Percentiles rank a stretch among this genome's conserved stretches.
These are phyloP conservation scores for Wickerhamomyces xylosicus DNA, from an alignment of 805 yeast species.

Conservation along the genomic window DNA sequence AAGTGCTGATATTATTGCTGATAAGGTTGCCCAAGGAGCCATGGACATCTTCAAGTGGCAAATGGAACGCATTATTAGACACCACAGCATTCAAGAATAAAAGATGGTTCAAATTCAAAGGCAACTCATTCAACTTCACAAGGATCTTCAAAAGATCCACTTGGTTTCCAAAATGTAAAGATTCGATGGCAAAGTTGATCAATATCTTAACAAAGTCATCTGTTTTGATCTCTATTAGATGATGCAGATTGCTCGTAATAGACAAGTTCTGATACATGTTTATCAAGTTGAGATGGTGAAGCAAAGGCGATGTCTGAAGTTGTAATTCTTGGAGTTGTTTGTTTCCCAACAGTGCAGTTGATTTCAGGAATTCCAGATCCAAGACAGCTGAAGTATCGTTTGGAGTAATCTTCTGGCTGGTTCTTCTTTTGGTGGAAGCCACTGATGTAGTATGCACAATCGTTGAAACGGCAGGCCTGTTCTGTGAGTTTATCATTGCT, in stretches of 20 bases:
- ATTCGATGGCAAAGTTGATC: background rate
- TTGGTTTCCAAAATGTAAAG: background rate
- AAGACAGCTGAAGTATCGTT: too few relatives aligned
- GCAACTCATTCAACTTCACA: background rate
- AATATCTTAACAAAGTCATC: too few relatives aligned
- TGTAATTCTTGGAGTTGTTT: background rate
- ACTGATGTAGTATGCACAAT: too few relatives aligned
- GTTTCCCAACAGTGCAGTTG: background rate
- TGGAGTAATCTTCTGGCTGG: too few relatives aligned
- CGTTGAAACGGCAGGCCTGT: too few relatives aligned
- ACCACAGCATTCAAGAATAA: background rate
- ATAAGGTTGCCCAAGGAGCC: too few relatives aligned
- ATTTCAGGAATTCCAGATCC: too few relatives aligned
- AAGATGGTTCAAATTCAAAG: background rate
- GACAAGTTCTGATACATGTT: background rate
- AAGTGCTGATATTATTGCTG: background rate
- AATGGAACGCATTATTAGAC: background rate
- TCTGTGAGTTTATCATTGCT: too few relatives aligned
- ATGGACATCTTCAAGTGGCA: background rate
- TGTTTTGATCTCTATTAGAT: background rate
- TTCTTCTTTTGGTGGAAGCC: too few relatives aligned
- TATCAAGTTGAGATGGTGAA: background rate
- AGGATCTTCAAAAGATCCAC: background rate
- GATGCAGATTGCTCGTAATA: background rate
- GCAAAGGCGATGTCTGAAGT: background rate